These are phyloP conservation scores for Cenococcum geophilum DNA, from an alignment of 495 filamentous ascomycete genomes.

Conservation along the genomic window DNA sequence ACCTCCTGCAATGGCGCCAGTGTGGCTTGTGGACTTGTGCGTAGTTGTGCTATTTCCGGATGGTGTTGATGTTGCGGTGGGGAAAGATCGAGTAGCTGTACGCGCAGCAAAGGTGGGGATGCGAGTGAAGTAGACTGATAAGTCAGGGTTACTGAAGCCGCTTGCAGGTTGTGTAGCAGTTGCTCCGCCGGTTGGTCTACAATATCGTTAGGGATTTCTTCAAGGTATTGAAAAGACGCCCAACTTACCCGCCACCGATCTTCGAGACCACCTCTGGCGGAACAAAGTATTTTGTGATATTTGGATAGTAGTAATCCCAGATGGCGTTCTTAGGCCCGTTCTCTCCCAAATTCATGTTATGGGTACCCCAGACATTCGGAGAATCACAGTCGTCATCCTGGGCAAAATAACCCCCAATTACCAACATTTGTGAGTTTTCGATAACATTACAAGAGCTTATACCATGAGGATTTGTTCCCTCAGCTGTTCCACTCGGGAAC, in stretches of 20 bases:
- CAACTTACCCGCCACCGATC: conserved; percentile 44
- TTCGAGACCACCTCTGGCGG: conserved; percentile 40
- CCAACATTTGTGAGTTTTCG: conserved; percentile 42
- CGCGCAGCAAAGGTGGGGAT: conserved; percentile 20
- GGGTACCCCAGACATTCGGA: conserved; percentile 37
- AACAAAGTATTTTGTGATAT: conserved; percentile 42
- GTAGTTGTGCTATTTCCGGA: background rate
- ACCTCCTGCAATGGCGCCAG: conserved; percentile 35
- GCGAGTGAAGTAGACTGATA: conserved; percentile 35
- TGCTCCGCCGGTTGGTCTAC: conserved; percentile 39
- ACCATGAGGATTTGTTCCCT: conserved; percentile 40
- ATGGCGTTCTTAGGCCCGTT: conserved; percentile 33
- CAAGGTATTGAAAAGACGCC: background rate
- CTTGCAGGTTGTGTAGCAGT: conserved; percentile 35
- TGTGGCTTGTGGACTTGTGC: conserved; percentile 14
- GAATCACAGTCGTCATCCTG: conserved; percentile 32
- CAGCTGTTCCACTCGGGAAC: conserved; percentile 35
- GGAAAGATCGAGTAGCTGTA: conserved; percentile 25
- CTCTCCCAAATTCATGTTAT: conserved; percentile 45
- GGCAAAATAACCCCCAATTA: conserved; percentile 44
- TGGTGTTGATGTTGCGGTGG: conserved; percentile 19
- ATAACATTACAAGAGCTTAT: conserved; percentile 49
- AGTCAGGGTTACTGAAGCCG: conserved; percentile 32
- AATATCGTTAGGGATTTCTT: conserved; percentile 4
- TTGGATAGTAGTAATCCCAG: conserved; percentile 42